Evolutionary conservation across 192 early-diverging fungal species (phyloP).

Genomic region (Mortierella antarctica): DNA sequence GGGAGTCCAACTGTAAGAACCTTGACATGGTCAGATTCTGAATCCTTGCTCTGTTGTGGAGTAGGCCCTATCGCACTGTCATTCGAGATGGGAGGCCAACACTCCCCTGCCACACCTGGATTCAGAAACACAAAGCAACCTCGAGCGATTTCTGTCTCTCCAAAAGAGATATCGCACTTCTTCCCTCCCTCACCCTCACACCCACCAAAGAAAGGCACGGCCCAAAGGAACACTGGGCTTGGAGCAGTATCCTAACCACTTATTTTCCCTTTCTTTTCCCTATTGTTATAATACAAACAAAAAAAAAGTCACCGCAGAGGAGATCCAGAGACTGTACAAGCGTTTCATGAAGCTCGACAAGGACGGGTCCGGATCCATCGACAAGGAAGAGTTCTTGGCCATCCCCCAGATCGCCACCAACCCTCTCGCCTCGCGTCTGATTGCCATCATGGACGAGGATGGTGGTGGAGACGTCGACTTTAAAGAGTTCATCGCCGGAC

Average conservation of each 20-base stretch:
- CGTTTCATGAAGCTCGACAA: slow-evolving; percentile 98
- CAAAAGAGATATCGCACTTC: neutral
- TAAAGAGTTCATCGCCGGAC: slow-evolving; percentile 96
- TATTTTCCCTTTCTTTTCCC: neutral
- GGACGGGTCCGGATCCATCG: slow-evolving; percentile 95
- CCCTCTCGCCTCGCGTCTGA: slow-evolving; percentile 93
- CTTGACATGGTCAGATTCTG: neutral
- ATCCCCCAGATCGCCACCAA: slow-evolving; percentile 98
- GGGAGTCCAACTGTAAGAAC: slow-evolving; percentile 78
- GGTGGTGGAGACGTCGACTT: slow-evolving; percentile 99
- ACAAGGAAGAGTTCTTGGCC: slow-evolving; percentile 96
- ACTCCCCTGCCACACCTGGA: too few relatives aligned
- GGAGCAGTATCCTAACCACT: neutral
- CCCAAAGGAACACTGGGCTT: neutral
- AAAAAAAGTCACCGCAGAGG: slow-evolving; percentile 82
- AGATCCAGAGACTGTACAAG: slow-evolving; percentile 99
- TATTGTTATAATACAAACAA: neutral
- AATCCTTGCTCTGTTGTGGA: too few relatives aligned
- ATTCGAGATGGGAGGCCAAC: too few relatives aligned
- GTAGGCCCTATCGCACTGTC: too few relatives aligned
- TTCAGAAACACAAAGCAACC: too few relatives aligned
- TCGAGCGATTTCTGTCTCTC: too few relatives aligned
- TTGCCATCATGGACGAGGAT: slow-evolving; percentile 98
- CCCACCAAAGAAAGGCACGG: too few relatives aligned
- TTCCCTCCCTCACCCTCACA: neutral